Conservation (phyloP, 139 green algal species). For the Chlorella vulgaris region DNA sequence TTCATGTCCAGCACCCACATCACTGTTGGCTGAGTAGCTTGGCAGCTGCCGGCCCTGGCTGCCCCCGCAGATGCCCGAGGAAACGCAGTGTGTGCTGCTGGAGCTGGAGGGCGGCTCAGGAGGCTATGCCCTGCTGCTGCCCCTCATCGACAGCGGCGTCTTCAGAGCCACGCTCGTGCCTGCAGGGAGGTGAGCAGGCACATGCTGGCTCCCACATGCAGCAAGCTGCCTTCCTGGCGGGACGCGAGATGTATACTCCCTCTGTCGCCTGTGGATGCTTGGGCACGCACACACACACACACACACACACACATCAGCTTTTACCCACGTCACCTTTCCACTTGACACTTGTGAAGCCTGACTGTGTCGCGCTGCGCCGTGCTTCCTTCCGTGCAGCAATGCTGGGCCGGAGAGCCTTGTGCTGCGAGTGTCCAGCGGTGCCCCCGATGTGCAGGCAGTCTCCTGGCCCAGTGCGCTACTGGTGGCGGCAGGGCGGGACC, state of each 20-base stretch:
- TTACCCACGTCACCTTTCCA: no score
- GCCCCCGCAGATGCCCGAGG: conserved; percentile 75
- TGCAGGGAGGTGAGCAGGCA: neutral
- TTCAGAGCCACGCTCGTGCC: conserved; percentile 79
- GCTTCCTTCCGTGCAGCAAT: conserved; percentile 1
- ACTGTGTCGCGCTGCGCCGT: no score
- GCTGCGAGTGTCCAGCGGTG: conserved; percentile 76
- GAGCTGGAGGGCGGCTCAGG: conserved; percentile 75
- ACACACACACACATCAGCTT: no score
- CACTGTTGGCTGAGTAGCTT: neutral
- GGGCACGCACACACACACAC: no score
- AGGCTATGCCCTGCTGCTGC: conserved; percentile 68
- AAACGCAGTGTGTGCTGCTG: conserved; percentile 91
- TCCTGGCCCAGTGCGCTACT: conserved; percentile 34
- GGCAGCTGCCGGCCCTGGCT: no score
- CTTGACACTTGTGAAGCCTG: no score
- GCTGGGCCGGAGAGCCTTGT: conserved; percentile 46
- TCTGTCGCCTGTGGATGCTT: no score
- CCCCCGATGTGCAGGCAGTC: conserved; percentile 41
- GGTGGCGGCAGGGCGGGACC: conserved; percentile 52
- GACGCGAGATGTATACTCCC: no score
- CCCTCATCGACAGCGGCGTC: conserved; percentile 72
- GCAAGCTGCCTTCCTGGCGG: no score
- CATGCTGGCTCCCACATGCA: no score
- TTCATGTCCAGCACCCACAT: neutral